Base-by-base conservation (phyloP, 169 alveolate genomes). In the Plasmodium chabaudi region DNA sequence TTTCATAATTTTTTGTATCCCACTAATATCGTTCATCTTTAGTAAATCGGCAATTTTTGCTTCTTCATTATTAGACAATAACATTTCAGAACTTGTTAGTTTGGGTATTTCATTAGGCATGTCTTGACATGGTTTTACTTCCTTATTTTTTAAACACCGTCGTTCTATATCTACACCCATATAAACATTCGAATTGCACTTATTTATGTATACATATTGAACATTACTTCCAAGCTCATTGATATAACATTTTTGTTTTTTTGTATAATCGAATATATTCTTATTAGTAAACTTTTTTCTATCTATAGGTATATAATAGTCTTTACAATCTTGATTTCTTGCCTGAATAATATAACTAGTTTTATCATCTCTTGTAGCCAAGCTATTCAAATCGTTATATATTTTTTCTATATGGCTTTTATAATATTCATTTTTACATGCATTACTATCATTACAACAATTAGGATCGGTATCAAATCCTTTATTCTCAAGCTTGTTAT, bases 161-260 rank as follows among this genome's bases (percentile, higher is more conserved):
- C 7, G 42, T 5, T 13, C 61, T 25, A 82, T 72, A 69, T 82
- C 86, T 34, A 82, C 63, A 10, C 73, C 90, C 12, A 82, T 0
- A 72, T 44, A 82, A 27, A 82, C 64, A 56, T 39, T 82, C 2
- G 79, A 55, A 47, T 82, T 56, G n/a, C 90, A 82, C 17, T 64
- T 67, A 1, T 68, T 27, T 12, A 82, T 42, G 7, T 56, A 82
- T 19, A 17, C 47, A 61, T 82, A 82, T 5, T 12, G 9, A 27
- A 67, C 64, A 56, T 42, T 17, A 6, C 53, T 47, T 61, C 90
- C 1, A 9, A 82, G 86, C 23, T 82, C n/a, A 68, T 82, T 82
- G 27, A 82, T 49, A 47, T 51, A 82, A 47, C 10, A 82, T 7
- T 19, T 19, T 9, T 64, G 67, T 23, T 72, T 17, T 15, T 25